These are phyloP conservation scores for Trypanosoma lewisi DNA, from an alignment of 208 protist genomes.

Conservation along the genomic window DNA sequence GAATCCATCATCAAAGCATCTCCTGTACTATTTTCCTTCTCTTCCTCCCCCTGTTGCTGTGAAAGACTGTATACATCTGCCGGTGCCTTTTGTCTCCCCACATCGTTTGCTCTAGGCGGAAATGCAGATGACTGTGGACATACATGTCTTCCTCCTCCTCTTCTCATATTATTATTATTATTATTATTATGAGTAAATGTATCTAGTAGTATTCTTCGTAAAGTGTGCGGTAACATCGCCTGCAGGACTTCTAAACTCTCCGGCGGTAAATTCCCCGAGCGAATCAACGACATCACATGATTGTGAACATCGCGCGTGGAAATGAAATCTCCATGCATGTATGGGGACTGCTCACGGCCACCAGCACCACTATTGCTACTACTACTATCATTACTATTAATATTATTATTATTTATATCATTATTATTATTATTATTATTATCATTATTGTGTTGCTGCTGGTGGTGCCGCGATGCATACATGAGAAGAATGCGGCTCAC, in stretches of 20 bases:
- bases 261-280: constrained; percentile 11
- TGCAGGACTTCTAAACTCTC: constrained; percentile 27
- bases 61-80: no score
- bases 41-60: no score
- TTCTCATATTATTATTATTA: no score
- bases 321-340: background rate
- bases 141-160: no score
- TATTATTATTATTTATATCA: background rate
- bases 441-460: background rate
- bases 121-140: no score
- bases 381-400: background rate
- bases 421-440: background rate
- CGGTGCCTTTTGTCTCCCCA: no score
- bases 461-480: constrained; percentile 15
- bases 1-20: no score
- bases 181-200: background rate
- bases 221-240: constrained; percentile 21
- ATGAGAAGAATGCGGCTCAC: constrained; percentile 34
- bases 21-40: no score
- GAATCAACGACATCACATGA: constrained; percentile 22
- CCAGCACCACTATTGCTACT: background rate
- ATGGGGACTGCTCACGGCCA: background rate
- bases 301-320: background rate
- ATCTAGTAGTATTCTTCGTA: constrained; percentile 10
- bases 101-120: no score